Evolutionary conservation across 805 yeast species (phyloP), one percentile per base, ranked within the genome.

Genomic region (Debaryomyces prosopidis): DNA sequence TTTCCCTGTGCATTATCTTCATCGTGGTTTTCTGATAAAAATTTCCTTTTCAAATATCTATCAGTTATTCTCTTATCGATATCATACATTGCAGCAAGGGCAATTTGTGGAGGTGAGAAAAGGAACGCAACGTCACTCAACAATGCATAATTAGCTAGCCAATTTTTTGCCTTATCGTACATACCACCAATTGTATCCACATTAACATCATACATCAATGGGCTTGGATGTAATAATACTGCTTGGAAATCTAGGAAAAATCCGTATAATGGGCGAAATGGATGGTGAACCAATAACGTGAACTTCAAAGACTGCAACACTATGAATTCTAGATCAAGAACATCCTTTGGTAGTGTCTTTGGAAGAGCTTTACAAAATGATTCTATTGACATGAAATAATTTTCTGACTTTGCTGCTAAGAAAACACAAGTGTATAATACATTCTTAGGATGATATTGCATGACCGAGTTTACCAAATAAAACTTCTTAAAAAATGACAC

Each of bases 91-190:
- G 94, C 89, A 0, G 97, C 94, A 42, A 94, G 70, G 1, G 98
- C 97, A 26, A 94, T 88, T 59, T 94, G 99, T 1, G 98, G 96
- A 0, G 99, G 99, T 0, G 98, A 84, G 66, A 69, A 92, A 30
- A 82, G 69, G 55, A 89, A 92, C 7, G 77, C 71, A 3, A 80
- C 91, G 60, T 94, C 96, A 15, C 92, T 82, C 30, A 85, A 69
- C 34, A 72, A 52, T 1, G 89, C 70, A n/a, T 88, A 77, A 19
- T 83, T 87, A 37, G 82, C 79, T 4, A 88, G 74, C 63, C 82
- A 66, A 23, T 71, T 75, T 54, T 85, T 80, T 9, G 96, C 89
- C 36, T 70, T 68, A 58, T 88, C 95, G 63, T 88, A 87, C 36
- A 82, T 74, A 38, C 72, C 71, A 1, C 94, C 92, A 47, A 89